A percentile compares a stretch with the other conserved stretches of the same genome.
Conservation (phyloP, 176 grass and related monocot genomes). For the Oryza glaberrima region DNA sequence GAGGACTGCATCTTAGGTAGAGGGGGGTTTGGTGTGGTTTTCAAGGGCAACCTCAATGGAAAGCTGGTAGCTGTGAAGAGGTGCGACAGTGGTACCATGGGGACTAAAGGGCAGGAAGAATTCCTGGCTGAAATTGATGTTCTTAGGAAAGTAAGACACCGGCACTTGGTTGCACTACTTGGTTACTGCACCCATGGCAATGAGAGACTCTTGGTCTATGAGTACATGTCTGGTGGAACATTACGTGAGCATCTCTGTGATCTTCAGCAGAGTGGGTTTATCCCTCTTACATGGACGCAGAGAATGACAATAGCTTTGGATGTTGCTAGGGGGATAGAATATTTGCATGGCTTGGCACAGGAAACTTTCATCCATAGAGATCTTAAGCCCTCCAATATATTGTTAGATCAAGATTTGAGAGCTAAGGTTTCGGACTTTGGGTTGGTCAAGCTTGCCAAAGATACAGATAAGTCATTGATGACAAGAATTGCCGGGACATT, state of each 20-base stretch:
- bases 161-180: constrained; percentile 85
- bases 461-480: constrained; percentile 91
- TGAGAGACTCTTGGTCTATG: constrained; percentile 96
- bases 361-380: constrained; percentile 99
- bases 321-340: constrained; percentile 93
- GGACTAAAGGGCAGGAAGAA: constrained; percentile 86
- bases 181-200: constrained; percentile 82
- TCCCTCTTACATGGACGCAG: constrained; percentile 90
- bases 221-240: constrained; percentile 85
- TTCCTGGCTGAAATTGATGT: constrained; percentile 97
- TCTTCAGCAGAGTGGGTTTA: constrained; percentile 51
- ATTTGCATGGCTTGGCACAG: constrained; percentile 94
- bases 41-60: constrained; percentile 77
- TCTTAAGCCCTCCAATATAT: constrained; percentile 98
- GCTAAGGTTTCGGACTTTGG: constrained; percentile 99
- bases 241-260: constrained; percentile 82
- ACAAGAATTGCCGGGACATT: constrained; percentile 94
- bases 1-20: constrained; percentile 73
- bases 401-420: constrained; percentile 85
- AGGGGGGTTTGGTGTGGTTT: constrained; percentile 94
- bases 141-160: constrained; percentile 88
- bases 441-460: constrained; percentile 81
- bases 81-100: constrained; percentile 63
- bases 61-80: constrained; percentile 83
- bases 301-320: constrained; percentile 89